A percentile compares a stretch with the other conserved stretches of the same genome.
These are phyloP conservation scores for Torulaspora quercuum DNA, from an alignment of 805 yeast genomes.

Conservation along the genomic window DNA sequence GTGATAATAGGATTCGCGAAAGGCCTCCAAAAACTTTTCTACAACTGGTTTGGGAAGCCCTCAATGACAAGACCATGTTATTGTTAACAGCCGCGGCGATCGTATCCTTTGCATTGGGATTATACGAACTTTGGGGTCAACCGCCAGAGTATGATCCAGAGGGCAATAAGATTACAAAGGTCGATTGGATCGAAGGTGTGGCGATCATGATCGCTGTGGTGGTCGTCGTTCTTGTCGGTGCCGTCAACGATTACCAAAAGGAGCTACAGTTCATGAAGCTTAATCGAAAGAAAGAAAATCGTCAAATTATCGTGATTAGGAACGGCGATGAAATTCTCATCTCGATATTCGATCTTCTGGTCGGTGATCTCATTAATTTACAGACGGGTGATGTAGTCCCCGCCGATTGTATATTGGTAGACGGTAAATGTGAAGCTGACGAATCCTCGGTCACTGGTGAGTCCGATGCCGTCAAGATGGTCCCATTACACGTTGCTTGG, in stretches of 20 bases:
- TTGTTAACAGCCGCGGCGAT: slow-evolving; percentile 82
- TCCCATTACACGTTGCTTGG: slow-evolving; percentile 47
- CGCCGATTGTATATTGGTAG: slow-evolving; percentile 73
- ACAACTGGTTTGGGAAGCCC: slow-evolving; percentile 69
- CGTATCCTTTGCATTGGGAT: slow-evolving; percentile 82
- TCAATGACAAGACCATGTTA: slow-evolving; percentile 87
- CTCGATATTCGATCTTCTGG: slow-evolving; percentile 70
- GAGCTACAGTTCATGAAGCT: slow-evolving; percentile 87
- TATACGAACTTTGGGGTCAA: slow-evolving; percentile 88
- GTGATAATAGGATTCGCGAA: slow-evolving; percentile 69
- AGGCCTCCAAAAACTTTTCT: slow-evolving; percentile 66
- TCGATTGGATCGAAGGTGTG: slow-evolving; percentile 99
- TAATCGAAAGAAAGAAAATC: slow-evolving; percentile 83
- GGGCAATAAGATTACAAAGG: slow-evolving; percentile 72
- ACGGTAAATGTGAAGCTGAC: slow-evolving; percentile 81
- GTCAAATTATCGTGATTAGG: slow-evolving; percentile 73
- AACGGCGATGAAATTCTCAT: slow-evolving; percentile 64
- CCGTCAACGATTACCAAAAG: slow-evolving; percentile 94
- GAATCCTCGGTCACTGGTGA: slow-evolving; percentile 95
- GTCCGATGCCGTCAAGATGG: slow-evolving; percentile 73
- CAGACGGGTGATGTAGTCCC: slow-evolving; percentile 96
- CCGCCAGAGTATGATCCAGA: slow-evolving; percentile 73
- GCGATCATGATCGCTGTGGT: slow-evolving; percentile 90
- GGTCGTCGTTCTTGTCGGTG: slow-evolving; percentile 90
- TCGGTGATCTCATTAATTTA: slow-evolving; percentile 77